Evolutionary conservation across 306 rosid species (phyloP).

Genomic region (Prunus mongolica): DNA sequence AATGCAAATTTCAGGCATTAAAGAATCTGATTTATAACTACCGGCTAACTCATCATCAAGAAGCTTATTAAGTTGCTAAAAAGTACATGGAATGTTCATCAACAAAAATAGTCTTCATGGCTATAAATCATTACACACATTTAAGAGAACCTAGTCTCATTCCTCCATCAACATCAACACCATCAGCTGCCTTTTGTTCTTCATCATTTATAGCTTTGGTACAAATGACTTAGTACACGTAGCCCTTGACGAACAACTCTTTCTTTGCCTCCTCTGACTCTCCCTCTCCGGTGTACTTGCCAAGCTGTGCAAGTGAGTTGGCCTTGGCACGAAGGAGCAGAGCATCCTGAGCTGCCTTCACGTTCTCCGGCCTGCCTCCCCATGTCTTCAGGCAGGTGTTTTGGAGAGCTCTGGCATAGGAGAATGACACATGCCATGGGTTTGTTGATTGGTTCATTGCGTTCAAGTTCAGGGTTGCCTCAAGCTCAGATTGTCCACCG

Average conservation of each 20-base stretch:
- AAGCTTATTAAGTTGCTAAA: conserved; percentile 43
- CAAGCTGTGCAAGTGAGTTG: conserved; percentile 93
- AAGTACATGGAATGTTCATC: conserved; percentile 37
- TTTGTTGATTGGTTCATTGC: conserved; percentile 69
- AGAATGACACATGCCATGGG: conserved; percentile 99
- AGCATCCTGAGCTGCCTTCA: conserved; percentile 79
- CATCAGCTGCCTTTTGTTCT: conserved; percentile 21
- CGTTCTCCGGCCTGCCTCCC: conserved; percentile 87
- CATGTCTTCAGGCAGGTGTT: conserved; percentile 88
- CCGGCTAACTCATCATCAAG: conserved; percentile 41
- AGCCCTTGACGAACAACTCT: conserved; percentile 82
- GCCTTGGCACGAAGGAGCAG: conserved; percentile 78
- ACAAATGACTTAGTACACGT: conserved; percentile 52
- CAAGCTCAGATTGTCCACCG: conserved; percentile 98
- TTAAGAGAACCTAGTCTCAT: conserved; percentile 31
- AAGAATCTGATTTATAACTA: conserved; percentile 22
- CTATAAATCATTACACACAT: conserved; percentile 45
- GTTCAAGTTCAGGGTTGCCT: conserved; percentile 90
- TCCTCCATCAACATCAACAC: conserved; percentile 5
- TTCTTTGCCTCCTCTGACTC: conserved; percentile 86
- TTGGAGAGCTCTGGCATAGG: conserved; percentile 96
- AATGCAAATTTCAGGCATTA: conserved; percentile 18
- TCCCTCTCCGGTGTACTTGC: conserved; percentile 90
- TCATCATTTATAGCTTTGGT: conserved; percentile 14
- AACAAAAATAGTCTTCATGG: conserved; percentile 73